Evolutionary conservation across 768 basidiomycete species (phyloP), one percentile per base, ranked within the genome.

Genomic region (Tulasnella sp.): DNA sequence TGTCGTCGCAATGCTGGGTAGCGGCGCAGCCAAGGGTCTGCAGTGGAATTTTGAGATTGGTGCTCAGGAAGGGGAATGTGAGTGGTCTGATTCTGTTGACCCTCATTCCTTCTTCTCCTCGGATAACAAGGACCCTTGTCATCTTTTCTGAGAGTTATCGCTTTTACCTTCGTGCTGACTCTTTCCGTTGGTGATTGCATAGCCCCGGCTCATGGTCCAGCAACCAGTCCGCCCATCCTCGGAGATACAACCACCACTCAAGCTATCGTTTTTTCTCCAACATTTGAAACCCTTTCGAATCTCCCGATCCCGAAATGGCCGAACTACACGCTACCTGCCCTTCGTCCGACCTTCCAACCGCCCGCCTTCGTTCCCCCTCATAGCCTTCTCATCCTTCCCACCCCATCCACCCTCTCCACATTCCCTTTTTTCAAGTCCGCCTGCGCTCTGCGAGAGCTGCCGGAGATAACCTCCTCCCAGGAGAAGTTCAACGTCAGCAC

Each of bases 191-290:
- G 29, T 47, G 17, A 42, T 35, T 44, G 36, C 12, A 9, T 64
- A 88, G 87, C 75, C 12, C 82, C 86, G 19, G 79, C 88, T 64
- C 88, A 89, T 75, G 77, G 83, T 73, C 71, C 79, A 5, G 76
- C 86, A 12, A 71, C 79, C 19, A 75, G 76, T 11, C 76, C 84
- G 0, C 90, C 90, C 0, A 79, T 90, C 6, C 80, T 92, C 1
- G 90, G 89, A 2, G 92, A 94, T 78, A 87, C 90, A 0, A 90
- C 91, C 1, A 80, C 87, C 6, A 90, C 87, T 67, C 87, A 90
- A 77, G 90, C 86, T 0, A 79, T 94, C 35, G 76, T 93, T 12
- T 91, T 90, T 79, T 93, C 92, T 0, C 85, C 86, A 8, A 79
- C 85, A 0, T 87, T 79, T 72, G 76, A 87, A 73, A 75, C 80